Base-by-base conservation (phyloP, 352 stramenopile species). In the Globisporangium mamillatum region DNA sequence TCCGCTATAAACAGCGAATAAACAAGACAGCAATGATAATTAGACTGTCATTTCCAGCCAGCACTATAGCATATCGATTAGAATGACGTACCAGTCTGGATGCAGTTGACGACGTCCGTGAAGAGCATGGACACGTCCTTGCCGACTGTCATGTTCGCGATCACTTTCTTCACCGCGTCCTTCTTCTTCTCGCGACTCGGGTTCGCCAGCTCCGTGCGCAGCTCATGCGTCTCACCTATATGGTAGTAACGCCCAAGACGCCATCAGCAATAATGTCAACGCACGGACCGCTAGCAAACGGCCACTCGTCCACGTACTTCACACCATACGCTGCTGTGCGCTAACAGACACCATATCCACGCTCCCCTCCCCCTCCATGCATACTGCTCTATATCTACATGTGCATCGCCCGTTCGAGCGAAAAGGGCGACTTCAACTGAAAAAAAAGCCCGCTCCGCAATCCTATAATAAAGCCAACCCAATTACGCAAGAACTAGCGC, bases 121-220 rank as follows among this genome's bases (percentile, higher is more conserved):
- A 99, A 99, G 38, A 99, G 92, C 86, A 96, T 97, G 16, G 92
- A 98, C 14, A 99, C 97, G 81, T 99, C 97, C 75, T 99, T 99
- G 57, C 97, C 98, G 41, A 99, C 96, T 4, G 98, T 99, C 97
- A 99, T 99, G 78, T 96, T 97, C 24, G 97, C 98, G 78, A 99
- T 99, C 50, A 99, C 97, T 76, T 99, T 99, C 85, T 99, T 99
- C 53, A 99, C 97, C 2, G 98, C 98, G 75, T 99, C 97, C 64
- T 99, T 98, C 85, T 99, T 99, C 75, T 98, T 97, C 69, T 98
- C 93, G 34, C 94, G 90, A 74, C 98, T 98, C 63, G 93, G 97
- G 74, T 98, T 98, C 69, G 98, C 92, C 48, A 99, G 85, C 75
- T 99, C 97, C 75, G 98, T 88, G 34, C 97, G 94, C 60, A 99